Percentiles rank a stretch among this genome's conserved stretches.
Conservation (phyloP, 116 monocot genomes). For the Iris pallida region DNA sequence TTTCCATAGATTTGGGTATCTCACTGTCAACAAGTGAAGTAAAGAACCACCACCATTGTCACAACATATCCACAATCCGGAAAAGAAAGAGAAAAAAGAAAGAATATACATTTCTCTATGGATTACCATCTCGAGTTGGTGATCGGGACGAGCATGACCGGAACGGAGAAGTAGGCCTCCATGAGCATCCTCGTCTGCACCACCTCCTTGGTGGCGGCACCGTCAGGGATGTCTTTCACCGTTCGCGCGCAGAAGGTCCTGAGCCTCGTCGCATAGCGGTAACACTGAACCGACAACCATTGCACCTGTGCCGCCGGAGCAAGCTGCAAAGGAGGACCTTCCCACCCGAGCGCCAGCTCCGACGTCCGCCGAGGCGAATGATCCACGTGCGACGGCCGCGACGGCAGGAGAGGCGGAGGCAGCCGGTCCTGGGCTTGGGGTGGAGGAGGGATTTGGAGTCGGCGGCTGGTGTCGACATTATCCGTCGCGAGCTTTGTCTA, state of each 20-base stretch:
- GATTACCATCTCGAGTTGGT: neutral
- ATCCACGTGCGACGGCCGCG: neutral
- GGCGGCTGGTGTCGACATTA: too few relatives aligned
- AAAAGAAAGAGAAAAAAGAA: too few relatives aligned
- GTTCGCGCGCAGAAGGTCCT: neutral
- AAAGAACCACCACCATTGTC: too few relatives aligned
- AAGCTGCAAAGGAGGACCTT: neutral
- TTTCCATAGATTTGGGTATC: too few relatives aligned
- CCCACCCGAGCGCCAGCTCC: slow-evolving; percentile 1
- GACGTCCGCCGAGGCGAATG: slow-evolving; percentile 1
- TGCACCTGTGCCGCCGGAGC: slow-evolving; percentile 9
- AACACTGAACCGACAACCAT: slow-evolving; percentile 3
- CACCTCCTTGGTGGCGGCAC: slow-evolving; percentile 16
- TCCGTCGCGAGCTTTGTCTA: too few relatives aligned
- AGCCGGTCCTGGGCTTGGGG: neutral
- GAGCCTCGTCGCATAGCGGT: slow-evolving; percentile 2
- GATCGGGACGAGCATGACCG: slow-evolving; percentile 6
- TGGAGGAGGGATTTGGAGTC: neutral
- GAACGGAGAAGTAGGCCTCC: slow-evolving; percentile 14
- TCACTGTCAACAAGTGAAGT: too few relatives aligned
- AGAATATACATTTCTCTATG: neutral
- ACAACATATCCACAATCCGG: too few relatives aligned
- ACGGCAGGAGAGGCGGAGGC: neutral
- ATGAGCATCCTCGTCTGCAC: slow-evolving; percentile 6
- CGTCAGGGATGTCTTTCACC: slow-evolving; percentile 12